Evolutionary conservation across 2,329 filamentous ascomycete species (phyloP).

Genomic region (Fusarium sp.): DNA sequence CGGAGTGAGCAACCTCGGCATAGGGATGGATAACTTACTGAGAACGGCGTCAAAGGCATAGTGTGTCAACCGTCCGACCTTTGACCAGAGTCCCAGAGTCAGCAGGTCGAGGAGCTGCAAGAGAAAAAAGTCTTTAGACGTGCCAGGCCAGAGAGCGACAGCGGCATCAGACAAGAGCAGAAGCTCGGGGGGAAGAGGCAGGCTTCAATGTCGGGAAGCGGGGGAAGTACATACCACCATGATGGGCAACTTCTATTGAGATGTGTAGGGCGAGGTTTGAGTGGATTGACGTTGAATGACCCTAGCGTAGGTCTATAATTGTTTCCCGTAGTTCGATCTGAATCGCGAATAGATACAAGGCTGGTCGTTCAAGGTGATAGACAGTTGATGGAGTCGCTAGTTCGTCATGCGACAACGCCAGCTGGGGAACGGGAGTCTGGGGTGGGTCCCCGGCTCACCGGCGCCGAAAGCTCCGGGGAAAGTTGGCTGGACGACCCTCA

Average conservation of each 20-base stretch:
- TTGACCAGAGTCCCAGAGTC: slow-evolving; percentile 75
- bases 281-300: slow-evolving; percentile 7
- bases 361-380: slow-evolving; percentile 25
- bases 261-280: not conserved
- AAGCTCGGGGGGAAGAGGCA: slow-evolving; percentile 27
- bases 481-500: slow-evolving; percentile 2
- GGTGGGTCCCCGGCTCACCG: slow-evolving; percentile 35
- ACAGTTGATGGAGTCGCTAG: slow-evolving; percentile 36
- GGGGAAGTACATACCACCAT: slow-evolving; percentile 50
- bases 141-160: slow-evolving; percentile 39
- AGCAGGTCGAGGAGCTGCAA: slow-evolving; percentile 73
- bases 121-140: slow-evolving; percentile 50
- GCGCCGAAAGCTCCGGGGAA: slow-evolving; percentile 42
- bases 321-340: slow-evolving; percentile 1
- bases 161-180: slow-evolving; percentile 29
- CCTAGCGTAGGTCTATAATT: not conserved
- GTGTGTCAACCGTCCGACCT: slow-evolving; percentile 94
- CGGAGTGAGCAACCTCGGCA: not conserved
- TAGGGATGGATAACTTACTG: slow-evolving; percentile 65
- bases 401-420: slow-evolving; percentile 43
- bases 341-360: not conserved
- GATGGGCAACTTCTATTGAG: slow-evolving; percentile 31
- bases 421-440: slow-evolving; percentile 24
- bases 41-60: slow-evolving; percentile 97
- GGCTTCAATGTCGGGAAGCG: not conserved